phyloP scores from a whole-genome alignment of 495 filamentous ascomycete genomes.

The Daldinia grandis region DNA sequence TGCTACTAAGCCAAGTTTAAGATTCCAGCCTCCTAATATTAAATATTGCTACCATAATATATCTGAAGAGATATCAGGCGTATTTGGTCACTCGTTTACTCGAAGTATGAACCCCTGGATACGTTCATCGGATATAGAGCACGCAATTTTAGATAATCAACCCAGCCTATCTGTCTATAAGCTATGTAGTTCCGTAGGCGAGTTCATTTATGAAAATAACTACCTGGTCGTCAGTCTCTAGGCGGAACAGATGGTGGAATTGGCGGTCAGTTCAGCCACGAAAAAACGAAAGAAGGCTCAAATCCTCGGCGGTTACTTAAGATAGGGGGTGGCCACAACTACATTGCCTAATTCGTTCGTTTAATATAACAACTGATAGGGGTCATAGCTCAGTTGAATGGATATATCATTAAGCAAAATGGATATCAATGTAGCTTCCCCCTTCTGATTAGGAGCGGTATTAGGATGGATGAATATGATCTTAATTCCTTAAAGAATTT shows the following conservation, averaged over 20 bases:
- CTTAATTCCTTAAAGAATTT: not conserved
- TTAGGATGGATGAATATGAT: not conserved
- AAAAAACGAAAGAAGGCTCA: not conserved
- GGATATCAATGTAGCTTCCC: not conserved
- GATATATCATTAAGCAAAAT: not conserved
- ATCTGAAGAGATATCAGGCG: not conserved
- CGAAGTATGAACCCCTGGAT: slow-evolving; percentile 25
- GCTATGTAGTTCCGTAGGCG: not conserved
- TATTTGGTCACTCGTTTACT: slow-evolving; percentile 19
- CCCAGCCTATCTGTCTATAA: not conserved
- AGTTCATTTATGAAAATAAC: not conserved
- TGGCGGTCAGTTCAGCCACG: not conserved
- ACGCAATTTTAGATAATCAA: not conserved
- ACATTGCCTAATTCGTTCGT: not conserved
- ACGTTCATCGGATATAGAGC: slow-evolving; percentile 3
- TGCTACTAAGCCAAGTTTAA: not conserved
- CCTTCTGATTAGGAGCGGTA: not conserved
- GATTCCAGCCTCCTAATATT: not conserved
- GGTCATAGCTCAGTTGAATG: not conserved
- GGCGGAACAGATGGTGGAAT: no score
- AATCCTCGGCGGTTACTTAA: not conserved
- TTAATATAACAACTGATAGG: not conserved
- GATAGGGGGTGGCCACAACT: not conserved
- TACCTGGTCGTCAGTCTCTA: not conserved
- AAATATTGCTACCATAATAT: not conserved